These are phyloP conservation scores for Colletotrichum echinochloae DNA, from an alignment of 2,329 filamentous ascomycete genomes.

Conservation along the genomic window DNA sequence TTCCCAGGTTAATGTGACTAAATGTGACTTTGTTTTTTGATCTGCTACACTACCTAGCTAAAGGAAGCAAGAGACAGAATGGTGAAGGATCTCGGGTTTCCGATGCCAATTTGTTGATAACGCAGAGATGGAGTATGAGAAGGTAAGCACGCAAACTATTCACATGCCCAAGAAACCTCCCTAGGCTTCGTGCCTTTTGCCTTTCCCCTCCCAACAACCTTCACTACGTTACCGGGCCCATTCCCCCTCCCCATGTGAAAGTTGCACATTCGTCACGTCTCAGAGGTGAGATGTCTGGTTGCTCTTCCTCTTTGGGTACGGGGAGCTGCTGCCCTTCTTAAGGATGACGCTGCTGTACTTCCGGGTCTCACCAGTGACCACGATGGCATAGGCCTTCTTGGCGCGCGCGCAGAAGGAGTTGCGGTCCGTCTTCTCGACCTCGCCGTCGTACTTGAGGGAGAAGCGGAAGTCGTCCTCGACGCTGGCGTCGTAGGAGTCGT, in stretches of 20 bases:
- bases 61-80: neutral
- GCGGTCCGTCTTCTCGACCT: conserved; percentile 35
- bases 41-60: neutral
- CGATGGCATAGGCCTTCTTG: conserved; percentile 34
- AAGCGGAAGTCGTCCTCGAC: conserved; percentile 33
- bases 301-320: neutral
- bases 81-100: neutral
- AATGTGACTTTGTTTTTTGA: neutral
- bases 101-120: neutral
- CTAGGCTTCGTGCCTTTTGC: neutral
- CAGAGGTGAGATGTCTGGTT: neutral
- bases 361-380: conserved; percentile 32
- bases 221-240: neutral
- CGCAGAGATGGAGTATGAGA: neutral
- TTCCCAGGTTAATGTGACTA: neutral
- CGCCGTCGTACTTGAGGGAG: conserved; percentile 30
- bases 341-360: conserved; percentile 36
- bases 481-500: conserved; percentile 29
- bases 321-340: conserved; percentile 29
- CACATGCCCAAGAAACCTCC: neutral
- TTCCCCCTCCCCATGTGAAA: neutral
- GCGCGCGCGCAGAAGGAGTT: conserved; percentile 28
- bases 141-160: neutral
- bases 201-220: neutral
- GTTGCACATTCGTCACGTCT: neutral